A percentile compares a stretch with the other conserved stretches of the same genome.
Conservation (phyloP, 257 asterid species). For the Paulownia fortunei region DNA sequence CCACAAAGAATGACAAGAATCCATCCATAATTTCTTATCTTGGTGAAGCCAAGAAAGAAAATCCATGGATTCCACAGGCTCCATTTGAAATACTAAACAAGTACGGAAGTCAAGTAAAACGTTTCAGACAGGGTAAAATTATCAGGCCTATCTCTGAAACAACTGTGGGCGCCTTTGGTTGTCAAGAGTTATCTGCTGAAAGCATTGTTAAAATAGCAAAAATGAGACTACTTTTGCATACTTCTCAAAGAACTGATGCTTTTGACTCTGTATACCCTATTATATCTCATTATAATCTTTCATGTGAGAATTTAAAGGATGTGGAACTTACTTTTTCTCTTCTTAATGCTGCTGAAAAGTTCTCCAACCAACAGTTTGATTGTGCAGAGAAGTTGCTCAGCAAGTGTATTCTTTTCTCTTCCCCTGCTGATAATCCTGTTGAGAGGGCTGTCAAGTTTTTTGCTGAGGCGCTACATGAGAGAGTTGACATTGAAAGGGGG, state of each 20-base stretch:
- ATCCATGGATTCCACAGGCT: conserved; percentile 19
- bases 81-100: conserved; percentile 27
- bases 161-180: background rate
- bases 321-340: background rate
- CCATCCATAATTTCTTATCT: background rate
- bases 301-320: background rate
- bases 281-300: background rate
- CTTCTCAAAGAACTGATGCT: background rate
- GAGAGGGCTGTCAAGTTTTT: conserved; percentile 38
- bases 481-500: conserved; percentile 38
- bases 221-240: background rate
- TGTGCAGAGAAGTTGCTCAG: conserved; percentile 37
- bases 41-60: conserved; percentile 27
- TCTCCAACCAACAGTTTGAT: conserved; percentile 35
- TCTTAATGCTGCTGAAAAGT: conserved; percentile 29
- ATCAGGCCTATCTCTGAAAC: background rate
- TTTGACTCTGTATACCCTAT: background rate
- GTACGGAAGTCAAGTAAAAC: conserved; percentile 15
- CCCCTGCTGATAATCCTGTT: conserved; percentile 25
- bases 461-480: conserved; percentile 44
- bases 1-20: background rate
- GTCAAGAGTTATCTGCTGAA: conserved; percentile 23
- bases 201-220: conserved; percentile 36
- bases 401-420: conserved; percentile 29
- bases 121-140: background rate